Conservation (phyloP, 495 filamentous ascomycete species). For the Chaetomium fimeti region DNA sequence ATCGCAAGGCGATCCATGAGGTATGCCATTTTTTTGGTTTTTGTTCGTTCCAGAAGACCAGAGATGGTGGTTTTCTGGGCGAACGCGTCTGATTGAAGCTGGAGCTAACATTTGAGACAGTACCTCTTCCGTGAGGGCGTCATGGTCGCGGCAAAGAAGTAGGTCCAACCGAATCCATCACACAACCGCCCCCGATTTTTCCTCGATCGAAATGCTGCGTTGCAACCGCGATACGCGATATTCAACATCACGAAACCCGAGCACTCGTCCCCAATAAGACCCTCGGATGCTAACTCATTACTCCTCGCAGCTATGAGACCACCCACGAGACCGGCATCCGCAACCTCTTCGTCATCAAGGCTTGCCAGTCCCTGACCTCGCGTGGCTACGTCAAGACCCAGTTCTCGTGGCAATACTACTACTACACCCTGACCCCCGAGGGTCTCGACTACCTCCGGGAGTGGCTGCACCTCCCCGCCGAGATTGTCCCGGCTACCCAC, state of each 20-base stretch:
- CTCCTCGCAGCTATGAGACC: conserved; percentile 37
- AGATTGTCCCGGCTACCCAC: conserved; percentile 98
- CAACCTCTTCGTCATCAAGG: conserved; percentile 99
- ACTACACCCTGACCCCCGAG: conserved; percentile 99
- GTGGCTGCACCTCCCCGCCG: conserved; percentile 99
- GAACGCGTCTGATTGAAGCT: conserved; percentile 5
- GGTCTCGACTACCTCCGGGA: conserved; percentile 99
- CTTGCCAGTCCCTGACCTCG: conserved; percentile 93
- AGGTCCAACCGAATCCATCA: conserved; percentile 29
- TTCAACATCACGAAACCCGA: not conserved
- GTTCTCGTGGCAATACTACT: conserved; percentile 99
- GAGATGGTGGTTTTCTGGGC: not conserved
- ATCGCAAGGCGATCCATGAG: conserved; percentile 99
- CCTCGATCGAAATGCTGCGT: conserved; percentile 12
- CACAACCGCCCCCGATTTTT: conserved; percentile 14
- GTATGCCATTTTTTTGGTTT: conserved; percentile 34
- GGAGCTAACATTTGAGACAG: conserved; percentile 52
- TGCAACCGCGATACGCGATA: conserved; percentile 4
- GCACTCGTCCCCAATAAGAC: not conserved
- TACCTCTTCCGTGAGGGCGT: conserved; percentile 99
- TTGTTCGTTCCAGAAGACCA: not conserved
- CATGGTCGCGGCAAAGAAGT: conserved; percentile 96
- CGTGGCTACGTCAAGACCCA: conserved; percentile 98
- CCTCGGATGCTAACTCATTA: conserved; percentile 31
- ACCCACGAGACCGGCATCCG: conserved; percentile 61